Percentiles rank a stretch among this genome's conserved stretches.
Conservation (phyloP, 805 yeast genomes). For the Jamesozyma spencerorum region DNA sequence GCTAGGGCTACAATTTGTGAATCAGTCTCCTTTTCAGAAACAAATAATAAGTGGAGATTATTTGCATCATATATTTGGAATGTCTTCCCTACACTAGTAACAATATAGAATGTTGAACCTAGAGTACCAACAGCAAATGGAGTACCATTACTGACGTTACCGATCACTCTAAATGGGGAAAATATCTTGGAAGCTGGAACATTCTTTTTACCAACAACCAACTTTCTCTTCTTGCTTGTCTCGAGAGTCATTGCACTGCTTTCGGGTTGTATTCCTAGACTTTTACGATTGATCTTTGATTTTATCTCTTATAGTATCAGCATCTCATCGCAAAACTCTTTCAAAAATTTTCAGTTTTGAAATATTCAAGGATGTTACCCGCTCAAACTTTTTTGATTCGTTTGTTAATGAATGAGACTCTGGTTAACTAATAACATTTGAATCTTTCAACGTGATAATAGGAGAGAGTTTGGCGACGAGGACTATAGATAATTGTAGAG, state of each 20-base stretch:
- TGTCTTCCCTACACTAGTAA: conserved; percentile 79
- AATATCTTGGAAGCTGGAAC: conserved; percentile 47
- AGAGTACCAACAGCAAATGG: conserved; percentile 86
- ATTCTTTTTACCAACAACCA: not conserved
- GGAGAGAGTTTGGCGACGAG: too few species aligned
- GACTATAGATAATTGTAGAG: too few species aligned
- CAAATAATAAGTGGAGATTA: conserved; percentile 73
- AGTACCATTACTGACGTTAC: conserved; percentile 75
- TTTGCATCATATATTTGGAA: conserved; percentile 93
- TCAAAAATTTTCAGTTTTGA: conserved; percentile 2
- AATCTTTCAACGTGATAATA: too few species aligned
- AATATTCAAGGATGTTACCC: not conserved
- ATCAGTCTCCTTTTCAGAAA: conserved; percentile 70
- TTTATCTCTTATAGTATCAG: not conserved
- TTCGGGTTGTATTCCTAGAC: too few species aligned
- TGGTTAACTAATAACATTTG: too few species aligned
- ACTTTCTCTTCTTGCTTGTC: conserved; percentile 15
- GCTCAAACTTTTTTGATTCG: too few species aligned
- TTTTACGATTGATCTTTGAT: not conserved
- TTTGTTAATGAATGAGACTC: too few species aligned
- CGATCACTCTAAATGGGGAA: conserved; percentile 82
- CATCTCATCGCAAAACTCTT: conserved; percentile 7
- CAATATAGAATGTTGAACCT: conserved; percentile 80
- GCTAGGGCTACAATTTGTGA: conserved; percentile 59
- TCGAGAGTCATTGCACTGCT: conserved; percentile 2